Percentiles rank a stretch among this genome's conserved stretches.
phyloP scores from a whole-genome alignment of 164 flowering plant species.

The Cinnamomum chago region DNA sequence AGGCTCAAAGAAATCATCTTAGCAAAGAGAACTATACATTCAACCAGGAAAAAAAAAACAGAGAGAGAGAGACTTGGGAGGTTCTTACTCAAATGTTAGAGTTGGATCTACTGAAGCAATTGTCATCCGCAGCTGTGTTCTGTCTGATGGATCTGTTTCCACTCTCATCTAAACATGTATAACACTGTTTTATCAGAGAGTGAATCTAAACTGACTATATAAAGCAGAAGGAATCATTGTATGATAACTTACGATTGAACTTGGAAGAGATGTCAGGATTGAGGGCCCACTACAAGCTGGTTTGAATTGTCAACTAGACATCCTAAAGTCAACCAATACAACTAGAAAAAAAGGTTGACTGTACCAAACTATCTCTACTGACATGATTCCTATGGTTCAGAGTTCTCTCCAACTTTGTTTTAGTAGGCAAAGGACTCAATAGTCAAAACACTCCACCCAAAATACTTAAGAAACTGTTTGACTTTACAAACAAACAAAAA shows the following conservation, averaged over 20 bases:
- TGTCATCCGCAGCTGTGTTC: constrained; percentile 97
- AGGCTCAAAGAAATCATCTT: constrained; percentile 8
- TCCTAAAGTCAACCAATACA: background rate
- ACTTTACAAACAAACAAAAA: too few relatives aligned
- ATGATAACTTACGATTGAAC: too few relatives aligned
- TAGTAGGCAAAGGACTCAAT: too few relatives aligned
- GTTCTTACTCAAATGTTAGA: constrained; percentile 77
- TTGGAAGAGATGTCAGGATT: background rate
- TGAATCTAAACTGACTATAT: background rate
- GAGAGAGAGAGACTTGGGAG: background rate
- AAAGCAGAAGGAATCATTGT: background rate
- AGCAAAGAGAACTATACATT: background rate
- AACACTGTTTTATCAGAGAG: constrained; percentile 2
- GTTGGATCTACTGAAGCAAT: constrained; percentile 87
- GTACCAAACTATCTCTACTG: too few relatives aligned
- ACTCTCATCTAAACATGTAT: constrained; percentile 62
- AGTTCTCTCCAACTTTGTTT: too few relatives aligned
- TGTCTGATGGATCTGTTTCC: constrained; percentile 98
- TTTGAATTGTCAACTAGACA: background rate
- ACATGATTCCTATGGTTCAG: too few relatives aligned
- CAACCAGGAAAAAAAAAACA: background rate
- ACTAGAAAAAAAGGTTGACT: too few relatives aligned
- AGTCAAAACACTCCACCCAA: too few relatives aligned
- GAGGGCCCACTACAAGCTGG: background rate
- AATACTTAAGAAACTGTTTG: too few relatives aligned